phyloP scores from a whole-genome alignment of 2,329 filamentous ascomycete species.

The Atkinsonella hypoxylon region DNA sequence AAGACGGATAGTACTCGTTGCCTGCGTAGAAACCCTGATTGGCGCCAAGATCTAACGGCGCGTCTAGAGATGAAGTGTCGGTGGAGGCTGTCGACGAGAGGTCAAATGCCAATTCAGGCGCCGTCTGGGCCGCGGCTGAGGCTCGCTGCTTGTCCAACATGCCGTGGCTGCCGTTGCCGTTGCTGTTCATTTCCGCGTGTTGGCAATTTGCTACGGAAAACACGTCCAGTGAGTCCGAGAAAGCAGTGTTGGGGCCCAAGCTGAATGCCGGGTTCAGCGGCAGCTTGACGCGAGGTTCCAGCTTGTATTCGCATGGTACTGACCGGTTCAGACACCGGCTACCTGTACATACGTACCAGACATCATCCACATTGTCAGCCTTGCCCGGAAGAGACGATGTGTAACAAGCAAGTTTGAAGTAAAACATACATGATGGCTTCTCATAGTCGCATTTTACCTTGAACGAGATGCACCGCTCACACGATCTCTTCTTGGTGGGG shows the following conservation, averaged over 20 bases:
- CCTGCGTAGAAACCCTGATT: background rate
- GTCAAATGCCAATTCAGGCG: conserved; percentile 4
- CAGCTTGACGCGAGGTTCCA: conserved; percentile 8
- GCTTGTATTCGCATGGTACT: conserved; percentile 6
- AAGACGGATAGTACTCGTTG: conserved; percentile 4
- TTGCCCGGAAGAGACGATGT: background rate
- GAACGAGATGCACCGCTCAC: conserved; percentile 9
- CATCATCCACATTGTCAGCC: background rate
- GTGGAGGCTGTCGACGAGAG: conserved; percentile 1
- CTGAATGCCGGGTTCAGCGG: conserved; percentile 8
- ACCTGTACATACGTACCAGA: background rate
- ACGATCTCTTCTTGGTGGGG: conserved; percentile 8
- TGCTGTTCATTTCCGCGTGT: background rate
- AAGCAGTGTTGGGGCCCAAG: conserved; percentile 4
- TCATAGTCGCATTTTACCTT: conserved; percentile 8
- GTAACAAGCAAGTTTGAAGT: background rate
- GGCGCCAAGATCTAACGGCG: background rate
- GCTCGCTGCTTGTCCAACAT: no score
- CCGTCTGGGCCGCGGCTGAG: background rate
- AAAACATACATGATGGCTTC: conserved; percentile 6
- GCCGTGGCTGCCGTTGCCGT: background rate
- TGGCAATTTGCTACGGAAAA: conserved; percentile 3
- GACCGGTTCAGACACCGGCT: conserved; percentile 7
- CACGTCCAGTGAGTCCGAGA: conserved; percentile 6
- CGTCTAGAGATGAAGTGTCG: background rate